Conservation (phyloP, 371 early-diverging fungal species). For the Mortierella sp. region DNA sequence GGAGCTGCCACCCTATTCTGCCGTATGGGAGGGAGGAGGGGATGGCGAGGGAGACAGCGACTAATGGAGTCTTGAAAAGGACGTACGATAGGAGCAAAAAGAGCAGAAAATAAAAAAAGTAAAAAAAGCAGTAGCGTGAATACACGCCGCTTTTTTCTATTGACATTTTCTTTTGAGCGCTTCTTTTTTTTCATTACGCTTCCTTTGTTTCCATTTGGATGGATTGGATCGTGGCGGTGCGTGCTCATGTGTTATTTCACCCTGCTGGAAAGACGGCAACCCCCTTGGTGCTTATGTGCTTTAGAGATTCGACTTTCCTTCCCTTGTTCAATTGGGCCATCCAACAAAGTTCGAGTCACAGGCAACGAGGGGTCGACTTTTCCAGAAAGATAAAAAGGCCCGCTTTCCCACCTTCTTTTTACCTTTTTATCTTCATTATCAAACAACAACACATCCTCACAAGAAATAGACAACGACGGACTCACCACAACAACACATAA, state of each 20-base stretch:
- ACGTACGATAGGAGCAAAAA: not conserved
- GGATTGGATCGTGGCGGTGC: not conserved
- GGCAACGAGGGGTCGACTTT: not conserved
- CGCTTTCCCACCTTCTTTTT: not conserved
- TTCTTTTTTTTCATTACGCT: not conserved
- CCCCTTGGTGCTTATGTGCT: not conserved
- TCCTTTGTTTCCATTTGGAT: not conserved
- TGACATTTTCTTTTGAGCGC: too few species aligned
- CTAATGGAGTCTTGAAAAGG: not conserved
- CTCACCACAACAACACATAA: not conserved
- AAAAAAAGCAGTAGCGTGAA: too few species aligned
- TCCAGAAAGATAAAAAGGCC: not conserved
- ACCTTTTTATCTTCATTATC: not conserved
- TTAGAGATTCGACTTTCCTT: not conserved
- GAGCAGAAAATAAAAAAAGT: not conserved
- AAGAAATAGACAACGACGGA: not conserved
- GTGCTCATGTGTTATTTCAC: not conserved
- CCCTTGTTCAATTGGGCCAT: not conserved
- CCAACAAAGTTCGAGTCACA: not conserved
- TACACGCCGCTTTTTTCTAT: slow-evolving; percentile 1
- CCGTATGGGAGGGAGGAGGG: slow-evolving; percentile 9
- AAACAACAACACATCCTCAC: slow-evolving; percentile 1
- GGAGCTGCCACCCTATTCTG: slow-evolving; percentile 30
- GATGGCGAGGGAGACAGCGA: slow-evolving; percentile 23
- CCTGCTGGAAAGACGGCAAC: not conserved